Base-by-base conservation (phyloP, 129 eudicot genomes). In the Apium graveolens region DNA sequence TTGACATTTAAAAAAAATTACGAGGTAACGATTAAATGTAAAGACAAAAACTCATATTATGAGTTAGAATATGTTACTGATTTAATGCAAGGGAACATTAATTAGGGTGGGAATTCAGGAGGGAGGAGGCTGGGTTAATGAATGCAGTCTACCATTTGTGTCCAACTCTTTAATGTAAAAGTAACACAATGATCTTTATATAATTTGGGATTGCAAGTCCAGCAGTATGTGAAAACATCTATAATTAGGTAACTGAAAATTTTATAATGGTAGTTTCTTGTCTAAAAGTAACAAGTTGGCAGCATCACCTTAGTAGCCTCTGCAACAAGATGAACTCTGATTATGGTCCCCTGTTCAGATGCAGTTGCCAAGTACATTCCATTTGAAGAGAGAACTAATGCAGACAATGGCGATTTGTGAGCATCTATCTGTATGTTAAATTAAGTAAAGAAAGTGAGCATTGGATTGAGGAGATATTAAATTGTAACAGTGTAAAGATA, bases 281-380 rank as follows among this genome's bases (percentile, higher is more conserved):
- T 62, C 46, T 57, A 20, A 80, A 31, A 16, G 24, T 44, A 74
- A 60, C 69, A 66, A 38, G 38, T 79, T 29, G 73, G 48, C 9
- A 24, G 77, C 57, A 75, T 85, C 83, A 94, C 98, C 98, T 94
- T 91, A 75, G 96, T 84, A 74, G 92, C 96, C 29, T 94, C 97
- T 65, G 96, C 84, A 81, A 94, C 78, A 65, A 84, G 89, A 85
- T 94, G 96, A 85, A 94, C 96, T 88, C 98, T 88, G 83, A 94
- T 87, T 48, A 91, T 86, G 76, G 98, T 94, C 83, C 98, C 98
- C 73, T 91, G 98, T 79, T 91, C 98, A 20, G 98, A 94, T 75
- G 98, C 97, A 62, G 98, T 94, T 26, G 98, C 97, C 62, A 94
- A 84, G 85, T 94, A 88, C 91, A 80, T 91, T 78, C 98, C 98